These are phyloP conservation scores for Geotrichum restrictum DNA, from an alignment of 1,139 yeast genomes.

Conservation along the genomic window DNA sequence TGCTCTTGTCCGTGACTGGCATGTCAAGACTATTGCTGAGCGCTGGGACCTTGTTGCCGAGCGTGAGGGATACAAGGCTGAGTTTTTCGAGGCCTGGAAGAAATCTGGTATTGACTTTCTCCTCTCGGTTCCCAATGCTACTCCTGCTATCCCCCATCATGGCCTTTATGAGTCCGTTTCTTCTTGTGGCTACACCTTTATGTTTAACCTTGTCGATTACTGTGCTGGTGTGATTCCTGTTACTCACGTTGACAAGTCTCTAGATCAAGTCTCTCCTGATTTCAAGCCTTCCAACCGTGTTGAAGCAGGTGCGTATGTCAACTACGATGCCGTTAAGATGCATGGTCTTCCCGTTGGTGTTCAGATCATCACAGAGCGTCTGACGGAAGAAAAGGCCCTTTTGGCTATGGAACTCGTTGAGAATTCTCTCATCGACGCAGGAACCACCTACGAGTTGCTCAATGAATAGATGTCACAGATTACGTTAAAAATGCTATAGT, in stretches of 20 bases:
- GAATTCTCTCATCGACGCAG: constrained; percentile 36
- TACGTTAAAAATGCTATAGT: not conserved
- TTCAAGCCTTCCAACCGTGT: constrained; percentile 40
- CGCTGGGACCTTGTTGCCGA: constrained; percentile 41
- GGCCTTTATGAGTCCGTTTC: constrained; percentile 40
- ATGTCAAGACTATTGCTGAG: constrained; percentile 39
- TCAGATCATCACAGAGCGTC: constrained; percentile 56
- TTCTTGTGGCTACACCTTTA: constrained; percentile 51
- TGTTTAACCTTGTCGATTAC: constrained; percentile 58
- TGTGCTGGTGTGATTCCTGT: constrained; percentile 60
- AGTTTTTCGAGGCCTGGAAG: constrained; percentile 40
- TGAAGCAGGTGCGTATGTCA: constrained; percentile 42
- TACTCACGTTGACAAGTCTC: constrained; percentile 48
- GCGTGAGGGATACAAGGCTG: constrained; percentile 41
- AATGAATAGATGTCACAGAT: constrained; percentile 26
- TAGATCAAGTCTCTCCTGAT: constrained; percentile 41
- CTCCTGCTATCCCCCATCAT: constrained; percentile 42
- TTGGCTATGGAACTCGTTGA: constrained; percentile 42
- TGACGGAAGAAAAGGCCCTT: constrained; percentile 60
- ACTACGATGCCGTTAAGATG: constrained; percentile 54
- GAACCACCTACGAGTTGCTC: constrained; percentile 32
- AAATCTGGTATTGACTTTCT: constrained; percentile 40
- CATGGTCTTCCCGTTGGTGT: constrained; percentile 65
- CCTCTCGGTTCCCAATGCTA: constrained; percentile 42
- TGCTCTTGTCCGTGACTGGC: constrained; percentile 41